Conservation (phyloP, 495 filamentous ascomycete genomes). For the Xylaria flabelliformis region DNA sequence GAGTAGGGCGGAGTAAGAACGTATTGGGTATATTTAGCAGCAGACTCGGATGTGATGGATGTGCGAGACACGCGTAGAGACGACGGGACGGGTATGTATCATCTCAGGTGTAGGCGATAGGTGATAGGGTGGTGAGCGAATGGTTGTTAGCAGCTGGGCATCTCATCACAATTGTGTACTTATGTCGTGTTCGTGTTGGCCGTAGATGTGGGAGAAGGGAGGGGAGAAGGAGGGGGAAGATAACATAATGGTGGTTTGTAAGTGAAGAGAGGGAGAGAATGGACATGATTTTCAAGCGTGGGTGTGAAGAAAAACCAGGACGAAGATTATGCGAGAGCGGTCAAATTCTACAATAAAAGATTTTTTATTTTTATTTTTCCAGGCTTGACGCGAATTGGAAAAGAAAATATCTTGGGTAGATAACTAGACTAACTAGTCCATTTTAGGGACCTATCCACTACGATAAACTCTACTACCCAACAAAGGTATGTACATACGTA, state of each 20-base stretch:
- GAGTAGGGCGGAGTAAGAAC: slow-evolving; percentile 8
- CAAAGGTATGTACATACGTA: no score
- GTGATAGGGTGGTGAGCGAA: not conserved
- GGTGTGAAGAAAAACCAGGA: not conserved
- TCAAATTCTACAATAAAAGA: not conserved
- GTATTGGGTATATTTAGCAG: slow-evolving; percentile 1
- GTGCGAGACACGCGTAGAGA: not conserved
- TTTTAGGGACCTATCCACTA: not conserved
- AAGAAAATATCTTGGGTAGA: not conserved
- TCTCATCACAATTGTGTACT: not conserved
- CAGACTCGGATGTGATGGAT: slow-evolving; percentile 9
- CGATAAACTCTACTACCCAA: not conserved
- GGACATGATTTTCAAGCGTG: not conserved
- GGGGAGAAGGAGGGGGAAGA: not conserved
- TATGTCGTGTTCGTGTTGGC: not conserved
- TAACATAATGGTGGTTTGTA: slow-evolving; percentile 1
- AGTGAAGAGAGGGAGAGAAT: slow-evolving; percentile 5
- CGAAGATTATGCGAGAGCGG: not conserved
- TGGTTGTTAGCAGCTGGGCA: not conserved
- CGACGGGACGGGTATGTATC: not conserved
- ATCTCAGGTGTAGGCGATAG: not conserved
- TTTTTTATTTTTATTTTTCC: not conserved
- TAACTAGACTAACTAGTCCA: not conserved
- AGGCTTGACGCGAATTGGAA: not conserved
- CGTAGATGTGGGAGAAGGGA: not conserved